Base-by-base conservation (phyloP, 192 early-diverging fungal genomes). In the Ambispora gerdemannii region DNA sequence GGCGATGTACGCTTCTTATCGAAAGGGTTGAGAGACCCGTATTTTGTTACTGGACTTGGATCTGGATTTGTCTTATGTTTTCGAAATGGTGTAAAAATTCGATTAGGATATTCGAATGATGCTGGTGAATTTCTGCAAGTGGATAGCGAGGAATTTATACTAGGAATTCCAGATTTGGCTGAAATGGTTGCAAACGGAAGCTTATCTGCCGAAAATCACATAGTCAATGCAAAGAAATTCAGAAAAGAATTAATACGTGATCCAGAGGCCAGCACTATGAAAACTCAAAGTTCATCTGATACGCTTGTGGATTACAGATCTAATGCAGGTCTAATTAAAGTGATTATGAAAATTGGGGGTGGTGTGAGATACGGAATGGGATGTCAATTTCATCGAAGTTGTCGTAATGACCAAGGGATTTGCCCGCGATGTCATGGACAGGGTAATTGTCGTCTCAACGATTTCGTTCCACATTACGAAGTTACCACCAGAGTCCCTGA, bases 311-410 rank as follows among this genome's bases (percentile, higher is more conserved):
- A 10, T 35, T 24, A 53, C 15, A 6, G 0, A 24, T 50, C 20
- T 2, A 2, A 58, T 59, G 19, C 0, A 15, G 31, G 33, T 22
- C 30, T 43, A 27, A 8, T 70, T 2, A 82, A 80, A 60, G 60
- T 75, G 27, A 59, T 73, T 4, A 69, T 79, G 11, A 75, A 77
- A 35, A 35, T 82, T 35, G 62, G 73, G 6, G 80, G 78, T 28
- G 80, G 78, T 65, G 76, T 82, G 22, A 65, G 78, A 3, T 80
- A 74, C 67, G 80, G 80, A 8, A 27, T 82, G 27, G 80, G 80
- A 0, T 74, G 75, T 62, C 76, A 80, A 31, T 68, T 80, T 33
- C 76, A 82, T 51, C 70, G 78, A 10, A 53, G 24, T 3, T 81
- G 80, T 64, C 8, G 35, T 28, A 33, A 50, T 13, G 60, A 59